phyloP scores from a whole-genome alignment of 225 moss, liverwort and hornwort genomes.

The Rhytidiadelphus loreus region DNA sequence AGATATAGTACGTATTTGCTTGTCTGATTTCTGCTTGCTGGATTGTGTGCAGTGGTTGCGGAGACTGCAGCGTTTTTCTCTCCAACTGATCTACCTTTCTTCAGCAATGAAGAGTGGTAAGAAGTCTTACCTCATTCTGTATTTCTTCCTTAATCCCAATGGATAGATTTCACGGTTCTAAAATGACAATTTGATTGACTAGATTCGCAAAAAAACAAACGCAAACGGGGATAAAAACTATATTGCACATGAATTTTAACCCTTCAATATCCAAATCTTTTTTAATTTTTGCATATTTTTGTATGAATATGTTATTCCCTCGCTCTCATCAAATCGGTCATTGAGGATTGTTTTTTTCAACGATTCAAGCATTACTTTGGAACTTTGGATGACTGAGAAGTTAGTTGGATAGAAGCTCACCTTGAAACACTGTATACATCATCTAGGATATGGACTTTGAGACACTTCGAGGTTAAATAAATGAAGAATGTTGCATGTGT shows the following conservation, averaged over 20 bases:
- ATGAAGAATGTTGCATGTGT: not conserved
- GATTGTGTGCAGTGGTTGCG: conserved; percentile 42
- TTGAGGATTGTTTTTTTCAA: not conserved
- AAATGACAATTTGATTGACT: not conserved
- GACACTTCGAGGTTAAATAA: not conserved
- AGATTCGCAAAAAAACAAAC: too few relatives aligned
- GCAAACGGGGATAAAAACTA: not conserved
- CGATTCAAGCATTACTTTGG: not conserved
- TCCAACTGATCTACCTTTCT: conserved; percentile 50
- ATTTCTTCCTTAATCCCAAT: not conserved
- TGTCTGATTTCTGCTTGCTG: not conserved
- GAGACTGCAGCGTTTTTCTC: conserved; percentile 67
- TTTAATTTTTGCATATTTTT: not conserved
- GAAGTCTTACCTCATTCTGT: not conserved
- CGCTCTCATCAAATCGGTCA: not conserved
- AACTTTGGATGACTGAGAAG: not conserved
- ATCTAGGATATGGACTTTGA: not conserved
- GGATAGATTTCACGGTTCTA: not conserved
- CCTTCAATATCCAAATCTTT: not conserved
- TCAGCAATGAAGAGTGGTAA: conserved; percentile 78
- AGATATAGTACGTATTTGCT: not conserved
- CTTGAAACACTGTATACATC: not conserved
- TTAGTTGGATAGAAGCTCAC: not conserved
- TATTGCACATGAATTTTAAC: not conserved
- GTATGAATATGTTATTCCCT: not conserved